These are phyloP conservation scores for Pontederia crassipes DNA, from an alignment of 176 grass and related monocot genomes.

Conservation along the genomic window DNA sequence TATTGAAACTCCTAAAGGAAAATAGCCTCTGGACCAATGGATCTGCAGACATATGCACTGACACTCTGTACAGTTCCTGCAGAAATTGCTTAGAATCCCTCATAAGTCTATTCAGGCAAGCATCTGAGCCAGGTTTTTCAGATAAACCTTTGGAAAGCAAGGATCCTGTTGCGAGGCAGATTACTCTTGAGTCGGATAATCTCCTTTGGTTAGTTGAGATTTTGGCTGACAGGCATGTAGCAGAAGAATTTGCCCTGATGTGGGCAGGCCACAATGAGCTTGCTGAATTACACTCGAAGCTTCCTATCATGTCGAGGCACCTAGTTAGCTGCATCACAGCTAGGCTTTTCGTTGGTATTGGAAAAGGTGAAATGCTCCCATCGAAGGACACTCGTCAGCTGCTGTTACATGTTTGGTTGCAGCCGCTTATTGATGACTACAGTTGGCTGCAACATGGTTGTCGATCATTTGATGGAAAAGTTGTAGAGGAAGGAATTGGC, in stretches of 20 bases:
- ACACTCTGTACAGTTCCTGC: slow-evolving; percentile 47
- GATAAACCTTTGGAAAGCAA: slow-evolving; percentile 34
- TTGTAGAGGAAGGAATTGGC: slow-evolving; percentile 71
- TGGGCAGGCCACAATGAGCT: slow-evolving; percentile 60
- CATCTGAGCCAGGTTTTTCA: slow-evolving; percentile 25
- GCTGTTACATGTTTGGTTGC: slow-evolving; percentile 63
- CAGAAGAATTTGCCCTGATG: slow-evolving; percentile 42
- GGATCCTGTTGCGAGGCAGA: slow-evolving; percentile 33
- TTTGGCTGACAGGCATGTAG: slow-evolving; percentile 33
- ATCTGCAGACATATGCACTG: slow-evolving; percentile 38
- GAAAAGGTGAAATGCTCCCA: slow-evolving; percentile 51
- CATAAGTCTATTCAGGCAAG: slow-evolving; percentile 37
- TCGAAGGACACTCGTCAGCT: slow-evolving; percentile 47
- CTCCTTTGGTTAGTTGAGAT: slow-evolving; percentile 77
- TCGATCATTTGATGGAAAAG: slow-evolving; percentile 51
- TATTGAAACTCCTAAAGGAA: slow-evolving; percentile 81
- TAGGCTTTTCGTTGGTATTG: slow-evolving; percentile 52
- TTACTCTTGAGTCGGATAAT: slow-evolving; percentile 58
- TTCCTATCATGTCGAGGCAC: slow-evolving; percentile 65
- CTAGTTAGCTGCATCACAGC: slow-evolving; percentile 55
- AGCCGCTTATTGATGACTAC: slow-evolving; percentile 77
- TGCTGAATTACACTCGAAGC: slow-evolving; percentile 41
- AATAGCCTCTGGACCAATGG: slow-evolving; percentile 29
- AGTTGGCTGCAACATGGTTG: slow-evolving; percentile 68
- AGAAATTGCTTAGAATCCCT: slow-evolving; percentile 45